phyloP scores from a whole-genome alignment of 2,329 filamentous ascomycete genomes.

The Pseudopyricularia javanii region DNA sequence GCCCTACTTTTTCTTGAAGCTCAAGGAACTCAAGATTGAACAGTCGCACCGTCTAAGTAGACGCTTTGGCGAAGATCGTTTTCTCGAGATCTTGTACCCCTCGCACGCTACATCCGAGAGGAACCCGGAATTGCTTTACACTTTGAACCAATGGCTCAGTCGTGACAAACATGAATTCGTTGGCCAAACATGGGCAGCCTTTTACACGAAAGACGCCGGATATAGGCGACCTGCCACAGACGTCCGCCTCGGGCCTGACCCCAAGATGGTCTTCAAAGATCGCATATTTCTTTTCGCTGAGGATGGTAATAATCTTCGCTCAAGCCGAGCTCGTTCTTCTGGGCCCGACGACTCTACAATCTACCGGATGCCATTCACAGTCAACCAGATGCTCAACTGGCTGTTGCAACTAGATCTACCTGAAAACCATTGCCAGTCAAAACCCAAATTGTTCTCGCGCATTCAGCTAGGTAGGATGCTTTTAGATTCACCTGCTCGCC shows the following conservation, averaged over 20 bases:
- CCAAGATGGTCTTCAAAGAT: slow-evolving; percentile 21
- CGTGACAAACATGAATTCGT: slow-evolving; percentile 26
- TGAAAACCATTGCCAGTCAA: slow-evolving; percentile 30
- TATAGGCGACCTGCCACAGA: slow-evolving; percentile 25
- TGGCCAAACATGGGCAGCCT: slow-evolving; percentile 33
- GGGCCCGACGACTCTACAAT: not conserved
- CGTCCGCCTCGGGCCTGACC: slow-evolving; percentile 15
- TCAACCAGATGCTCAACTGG: slow-evolving; percentile 36
- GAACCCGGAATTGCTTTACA: slow-evolving; percentile 14
- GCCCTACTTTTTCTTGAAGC: slow-evolving; percentile 29
- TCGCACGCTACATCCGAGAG: slow-evolving; percentile 19
- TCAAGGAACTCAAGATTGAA: slow-evolving; percentile 36
- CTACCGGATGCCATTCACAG: slow-evolving; percentile 20
- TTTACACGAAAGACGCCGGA: slow-evolving; percentile 26
- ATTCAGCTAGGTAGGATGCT: slow-evolving; percentile 36
- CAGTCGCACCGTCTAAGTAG: slow-evolving; percentile 37
- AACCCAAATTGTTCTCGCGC: slow-evolving; percentile 46
- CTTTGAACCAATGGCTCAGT: slow-evolving; percentile 28
- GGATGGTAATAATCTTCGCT: slow-evolving; percentile 29
- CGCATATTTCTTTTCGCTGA: slow-evolving; percentile 43
- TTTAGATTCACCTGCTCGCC: slow-evolving; percentile 4
- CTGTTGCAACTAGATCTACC: slow-evolving; percentile 27
- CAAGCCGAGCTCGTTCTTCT: slow-evolving; percentile 1
- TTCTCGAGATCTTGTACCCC: slow-evolving; percentile 42
- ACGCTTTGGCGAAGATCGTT: slow-evolving; percentile 45